A percentile compares a stretch with the other conserved stretches of the same genome.
phyloP scores from a whole-genome alignment of 345 rosid species.

The Populus alba region DNA sequence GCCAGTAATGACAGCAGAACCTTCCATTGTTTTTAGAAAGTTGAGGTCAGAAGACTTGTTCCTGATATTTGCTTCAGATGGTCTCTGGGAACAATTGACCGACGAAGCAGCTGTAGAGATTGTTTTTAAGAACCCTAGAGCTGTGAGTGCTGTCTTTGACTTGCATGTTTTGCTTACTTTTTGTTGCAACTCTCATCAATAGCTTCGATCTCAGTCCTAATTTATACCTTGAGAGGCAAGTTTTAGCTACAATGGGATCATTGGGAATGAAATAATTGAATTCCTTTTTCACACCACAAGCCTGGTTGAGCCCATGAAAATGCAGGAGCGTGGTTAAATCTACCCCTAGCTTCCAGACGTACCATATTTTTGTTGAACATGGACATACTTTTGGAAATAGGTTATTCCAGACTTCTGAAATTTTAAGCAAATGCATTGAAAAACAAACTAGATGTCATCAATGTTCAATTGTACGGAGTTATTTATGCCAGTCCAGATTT shows the following conservation, averaged over 20 bases:
- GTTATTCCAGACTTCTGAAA: not conserved
- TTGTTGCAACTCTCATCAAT: not conserved
- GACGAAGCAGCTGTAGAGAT: conserved; percentile 87
- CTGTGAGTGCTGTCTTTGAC: conserved; percentile 47
- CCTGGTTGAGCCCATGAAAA: not conserved
- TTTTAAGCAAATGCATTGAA: not conserved
- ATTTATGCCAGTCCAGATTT: not conserved
- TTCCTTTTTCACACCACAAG: not conserved
- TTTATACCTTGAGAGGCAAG: not conserved
- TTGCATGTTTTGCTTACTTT: not conserved
- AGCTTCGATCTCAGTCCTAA: not conserved
- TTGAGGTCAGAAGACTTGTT: conserved; percentile 73
- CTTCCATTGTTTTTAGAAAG: conserved; percentile 68
- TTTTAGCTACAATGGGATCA: not conserved
- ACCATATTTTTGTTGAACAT: not conserved
- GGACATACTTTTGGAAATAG: not conserved
- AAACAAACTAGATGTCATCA: too few relatives aligned
- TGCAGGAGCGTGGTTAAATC: not conserved
- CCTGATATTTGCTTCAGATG: conserved; percentile 96
- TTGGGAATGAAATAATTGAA: not conserved
- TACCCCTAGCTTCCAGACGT: not conserved
- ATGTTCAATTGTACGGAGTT: not conserved
- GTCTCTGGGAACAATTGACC: conserved; percentile 96
- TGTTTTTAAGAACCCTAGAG: conserved; percentile 80
- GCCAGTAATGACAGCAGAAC: conserved; percentile 88